Base-by-base conservation (phyloP, 257 asterid genomes). In the Linderniella brevidens region DNA sequence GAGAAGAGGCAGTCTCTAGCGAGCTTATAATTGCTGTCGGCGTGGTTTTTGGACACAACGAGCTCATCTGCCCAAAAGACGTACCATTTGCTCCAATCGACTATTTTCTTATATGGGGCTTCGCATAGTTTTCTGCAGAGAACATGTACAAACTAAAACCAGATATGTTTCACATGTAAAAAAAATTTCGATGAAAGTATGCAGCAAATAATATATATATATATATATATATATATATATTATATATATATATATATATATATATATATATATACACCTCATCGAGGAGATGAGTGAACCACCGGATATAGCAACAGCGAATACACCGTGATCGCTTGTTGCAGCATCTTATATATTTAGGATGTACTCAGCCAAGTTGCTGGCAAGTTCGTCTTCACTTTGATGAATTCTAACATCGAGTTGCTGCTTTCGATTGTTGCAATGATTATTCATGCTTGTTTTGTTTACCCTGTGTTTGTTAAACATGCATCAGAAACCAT, bases 11-110 rank as follows among this genome's bases (percentile, higher is more conserved):
- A 64, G 50, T 84, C 98, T 65, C 76, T 88, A 15, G 71, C 79
- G 53, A 80, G 82, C 79, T 77, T 88, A 73, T 88, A 88, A 65
- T 88, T 88, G 77, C 95, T 88, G 44, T 88, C 98, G 11, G 69
- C 61, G 29, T 88, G 96, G 63, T 62, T 84, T 74, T 78, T 88
- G 0, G 98, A 62, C 60, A 88, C 98, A 17, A 78, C 94, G 0
- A 94, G 95, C 69, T 88, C 98, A 9, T 84, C 98, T 8, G 69
- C 95, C 82, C 86, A 84, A 64, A 84, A 84, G 54, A 88, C 64
- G 19, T 78, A 65, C 98, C 98, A 88, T 58, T 77, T 80, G 1
- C 74, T 76, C 98, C 98, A 88, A 56, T 88, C 96, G 42, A 88
- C 93, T 12, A 92, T 88, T 75, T 80, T 84, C 69, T 46, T 71